These are phyloP conservation scores for Rasamsonia emersonii DNA, from an alignment of 2,329 filamentous ascomycete genomes.

Conservation along the genomic window DNA sequence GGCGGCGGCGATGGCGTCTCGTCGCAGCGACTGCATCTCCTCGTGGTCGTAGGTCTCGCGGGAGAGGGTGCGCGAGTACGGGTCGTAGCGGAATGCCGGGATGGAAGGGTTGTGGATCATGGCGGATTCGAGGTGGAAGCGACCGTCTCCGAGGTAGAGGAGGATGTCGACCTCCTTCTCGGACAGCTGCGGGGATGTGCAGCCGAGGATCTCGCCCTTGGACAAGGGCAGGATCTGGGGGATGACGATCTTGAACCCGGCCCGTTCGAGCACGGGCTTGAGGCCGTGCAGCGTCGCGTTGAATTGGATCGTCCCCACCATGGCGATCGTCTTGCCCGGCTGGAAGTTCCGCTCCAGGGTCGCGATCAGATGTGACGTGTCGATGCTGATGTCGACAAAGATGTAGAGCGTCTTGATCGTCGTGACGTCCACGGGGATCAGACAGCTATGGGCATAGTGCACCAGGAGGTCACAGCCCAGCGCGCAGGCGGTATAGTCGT, in stretches of 20 bases:
- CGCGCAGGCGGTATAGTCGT: constrained; percentile 92
- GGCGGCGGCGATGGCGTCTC: constrained; percentile 66
- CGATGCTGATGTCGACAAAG: constrained; percentile 96
- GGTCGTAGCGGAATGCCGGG: constrained; percentile 92
- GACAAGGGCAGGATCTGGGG: constrained; percentile 89
- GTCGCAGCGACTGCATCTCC: constrained; percentile 76
- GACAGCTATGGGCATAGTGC: constrained; percentile 93
- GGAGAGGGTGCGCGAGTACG: constrained; percentile 85
- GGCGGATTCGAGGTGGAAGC: constrained; percentile 93
- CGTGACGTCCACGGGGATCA: constrained; percentile 93
- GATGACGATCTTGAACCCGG: constrained; percentile 76
- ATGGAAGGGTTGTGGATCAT: constrained; percentile 97
- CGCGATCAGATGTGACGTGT: constrained; percentile 75
- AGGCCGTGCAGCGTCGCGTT: constrained; percentile 93
- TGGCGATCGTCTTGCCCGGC: constrained; percentile 74
- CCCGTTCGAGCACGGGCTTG: constrained; percentile 64
- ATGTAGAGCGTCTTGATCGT: constrained; percentile 97
- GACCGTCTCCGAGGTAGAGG: constrained; percentile 81
- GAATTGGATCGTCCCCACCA: constrained; percentile 97
- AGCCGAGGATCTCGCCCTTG: constrained; percentile 95
- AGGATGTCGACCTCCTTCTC: constrained; percentile 62
- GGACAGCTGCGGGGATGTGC: constrained; percentile 73
- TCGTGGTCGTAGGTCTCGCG: constrained; percentile 86
- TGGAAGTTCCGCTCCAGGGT: constrained; percentile 85
- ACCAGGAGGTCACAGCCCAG: constrained; percentile 90